Base-by-base conservation (phyloP, 495 filamentous ascomycete genomes). In the Paragyromitra xinjiangensis region DNA sequence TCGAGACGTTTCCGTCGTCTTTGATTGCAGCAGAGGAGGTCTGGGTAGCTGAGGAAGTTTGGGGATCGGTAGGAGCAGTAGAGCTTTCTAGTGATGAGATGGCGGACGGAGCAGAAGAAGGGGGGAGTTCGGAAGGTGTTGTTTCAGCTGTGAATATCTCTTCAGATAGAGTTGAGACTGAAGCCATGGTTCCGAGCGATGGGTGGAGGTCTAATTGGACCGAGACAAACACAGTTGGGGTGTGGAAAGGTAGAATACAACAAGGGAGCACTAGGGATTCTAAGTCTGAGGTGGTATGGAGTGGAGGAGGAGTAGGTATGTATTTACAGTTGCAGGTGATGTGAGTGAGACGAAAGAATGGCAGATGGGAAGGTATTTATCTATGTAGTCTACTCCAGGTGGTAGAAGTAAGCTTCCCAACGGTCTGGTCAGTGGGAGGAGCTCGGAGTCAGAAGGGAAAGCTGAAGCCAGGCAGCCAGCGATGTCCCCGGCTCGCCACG, bases 61-160 rank as follows among this genome's bases (percentile, higher is more conserved):
- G 39, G 16, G 75, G 34, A 19, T 77, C 67, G n/a, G 61, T 22
- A 14, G 75, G 48, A 37, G 44, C 45, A 53, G 51, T 29, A 14
- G 67, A 42, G 34, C 34, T 29, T 7, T 71, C 77, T 3, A 51
- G 44, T 39, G 75, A 61, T 40, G 73, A 29, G 37, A 64, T 51
- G 3, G 51, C 40, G 0, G 77, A 59, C 5, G 75, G 63, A 58
- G 59, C 29, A 14, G 77, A 34, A 26, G 59, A 40, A 48, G 44
- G 37, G 12, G 77, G 39, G 3, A 50, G 56, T 67, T 72, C 77
- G 8, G 74, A 72, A 3, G 77, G 66, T 1, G 51, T 71, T 14
- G 59, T 75, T 16, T 69, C 55, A 12, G 62, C 64, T 4, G 75
- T 61, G n/a, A 61, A 79, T 62, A 79, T 53, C 39, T 78, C 75